phyloP scores from a whole-genome alignment of 305 asterid species.

The Fraxinus sp. region DNA sequence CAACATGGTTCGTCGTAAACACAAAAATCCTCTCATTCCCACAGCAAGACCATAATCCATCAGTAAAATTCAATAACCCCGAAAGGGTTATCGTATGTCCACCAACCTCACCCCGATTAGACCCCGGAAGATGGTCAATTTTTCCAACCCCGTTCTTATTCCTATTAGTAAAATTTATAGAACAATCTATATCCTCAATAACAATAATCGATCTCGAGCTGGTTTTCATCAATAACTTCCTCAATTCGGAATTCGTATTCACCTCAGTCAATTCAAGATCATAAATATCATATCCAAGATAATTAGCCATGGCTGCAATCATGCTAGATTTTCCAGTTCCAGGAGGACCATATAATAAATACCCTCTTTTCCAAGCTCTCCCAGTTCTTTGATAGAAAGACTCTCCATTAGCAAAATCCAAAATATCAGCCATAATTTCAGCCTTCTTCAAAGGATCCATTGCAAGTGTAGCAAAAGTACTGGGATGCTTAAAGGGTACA shows the following conservation, averaged over 20 bases:
- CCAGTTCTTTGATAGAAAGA: conserved; percentile 45
- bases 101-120: conserved; percentile 29
- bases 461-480: conserved; percentile 43
- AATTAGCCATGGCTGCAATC: conserved; percentile 57
- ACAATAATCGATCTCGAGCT: conserved; percentile 47
- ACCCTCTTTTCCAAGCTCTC: conserved; percentile 52
- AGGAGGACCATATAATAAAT: conserved; percentile 44
- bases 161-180: conserved; percentile 41
- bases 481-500: conserved; percentile 53
- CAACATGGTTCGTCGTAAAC: conserved; percentile 52
- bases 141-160: conserved; percentile 9
- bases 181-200: conserved; percentile 50
- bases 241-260: conserved; percentile 41
- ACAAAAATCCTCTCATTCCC: conserved; percentile 71
- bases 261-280: conserved; percentile 50
- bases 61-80: conserved; percentile 60
- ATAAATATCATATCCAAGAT: conserved; percentile 44
- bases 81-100: conserved; percentile 45
- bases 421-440: conserved; percentile 43
- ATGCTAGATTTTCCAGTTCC: conserved; percentile 53
- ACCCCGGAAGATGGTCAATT: background rate
- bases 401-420: conserved; percentile 41
- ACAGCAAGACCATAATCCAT: conserved; percentile 68
- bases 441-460: conserved; percentile 41
- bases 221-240: conserved; percentile 46